These are phyloP conservation scores for Euclidium syriacum DNA, from an alignment of 345 rosid genomes.

Conservation along the genomic window DNA sequence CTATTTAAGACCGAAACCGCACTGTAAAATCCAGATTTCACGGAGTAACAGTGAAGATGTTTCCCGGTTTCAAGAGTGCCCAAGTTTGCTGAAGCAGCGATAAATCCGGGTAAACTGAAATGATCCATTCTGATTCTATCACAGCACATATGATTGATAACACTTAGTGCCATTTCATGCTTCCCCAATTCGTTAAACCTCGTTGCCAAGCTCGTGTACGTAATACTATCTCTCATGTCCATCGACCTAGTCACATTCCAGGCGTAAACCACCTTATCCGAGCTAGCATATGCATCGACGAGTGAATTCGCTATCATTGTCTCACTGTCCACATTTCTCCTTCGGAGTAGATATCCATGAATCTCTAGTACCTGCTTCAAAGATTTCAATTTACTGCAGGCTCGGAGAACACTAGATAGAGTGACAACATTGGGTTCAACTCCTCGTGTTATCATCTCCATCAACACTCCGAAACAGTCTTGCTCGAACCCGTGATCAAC, in stretches of 20 bases:
- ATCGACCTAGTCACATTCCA: constrained; percentile 41
- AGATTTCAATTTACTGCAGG: constrained; percentile 34
- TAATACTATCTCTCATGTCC: constrained; percentile 45
- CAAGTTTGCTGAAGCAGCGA: constrained; percentile 55
- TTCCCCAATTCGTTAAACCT: constrained; percentile 52
- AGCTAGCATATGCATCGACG: constrained; percentile 53
- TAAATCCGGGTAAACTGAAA: constrained; percentile 53
- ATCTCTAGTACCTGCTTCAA: constrained; percentile 31
- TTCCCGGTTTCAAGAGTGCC: constrained; percentile 43
- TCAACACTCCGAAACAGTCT: constrained; percentile 38
- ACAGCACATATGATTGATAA: constrained; percentile 37
- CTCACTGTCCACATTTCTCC: constrained; percentile 32
- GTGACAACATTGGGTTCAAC: constrained; percentile 53
- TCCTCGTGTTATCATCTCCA: constrained; percentile 46
- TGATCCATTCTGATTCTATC: constrained; percentile 48
- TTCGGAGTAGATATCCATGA: constrained; percentile 49
- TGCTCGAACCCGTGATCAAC: constrained; percentile 35
- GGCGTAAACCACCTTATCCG: constrained; percentile 38
- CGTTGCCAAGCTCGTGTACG: constrained; percentile 63
- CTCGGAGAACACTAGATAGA: constrained; percentile 44
- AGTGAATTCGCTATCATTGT: constrained; percentile 51
- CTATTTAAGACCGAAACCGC: constrained; percentile 46
- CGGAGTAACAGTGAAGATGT: constrained; percentile 59
- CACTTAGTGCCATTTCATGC: constrained; percentile 38
- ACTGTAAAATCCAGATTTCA: constrained; percentile 46